Percentiles rank a stretch among this genome's conserved stretches.
Evolutionary conservation across 768 basidiomycete species (phyloP).

Genomic region (Naganishia kalamii): DNA sequence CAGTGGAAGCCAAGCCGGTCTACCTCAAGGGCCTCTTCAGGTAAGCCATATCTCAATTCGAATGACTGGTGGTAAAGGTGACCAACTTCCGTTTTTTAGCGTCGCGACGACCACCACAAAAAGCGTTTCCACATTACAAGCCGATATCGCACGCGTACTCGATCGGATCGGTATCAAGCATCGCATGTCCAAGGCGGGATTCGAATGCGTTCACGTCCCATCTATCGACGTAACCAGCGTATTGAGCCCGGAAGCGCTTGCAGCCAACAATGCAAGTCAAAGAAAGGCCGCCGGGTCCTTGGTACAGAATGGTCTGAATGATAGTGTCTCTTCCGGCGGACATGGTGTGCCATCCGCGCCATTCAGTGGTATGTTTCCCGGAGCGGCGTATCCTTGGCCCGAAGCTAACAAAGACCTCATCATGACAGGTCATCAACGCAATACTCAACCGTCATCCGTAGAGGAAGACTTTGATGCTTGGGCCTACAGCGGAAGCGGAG

Average conservation of each 20-base stretch:
- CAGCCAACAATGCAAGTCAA: neutral
- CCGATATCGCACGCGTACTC: conserved; percentile 76
- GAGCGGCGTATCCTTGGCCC: neutral
- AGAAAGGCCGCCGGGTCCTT: neutral
- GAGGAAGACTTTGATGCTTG: conserved; percentile 46
- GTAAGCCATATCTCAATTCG: conserved; percentile 48
- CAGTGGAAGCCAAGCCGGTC: conserved; percentile 80
- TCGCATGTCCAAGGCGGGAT: conserved; percentile 79
- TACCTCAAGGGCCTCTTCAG: conserved; percentile 95
- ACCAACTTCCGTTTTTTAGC: conserved; percentile 38
- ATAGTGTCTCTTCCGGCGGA: neutral
- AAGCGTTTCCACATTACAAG: conserved; percentile 67
- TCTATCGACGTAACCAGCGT: conserved; percentile 85
- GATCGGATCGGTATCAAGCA: conserved; percentile 95
- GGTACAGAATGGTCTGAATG: neutral
- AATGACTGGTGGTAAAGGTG: neutral
- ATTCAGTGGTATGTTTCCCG: neutral
- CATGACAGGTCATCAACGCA: neutral
- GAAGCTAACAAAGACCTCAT: neutral
- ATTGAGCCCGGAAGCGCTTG: conserved; percentile 18
- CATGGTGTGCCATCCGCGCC: neutral
- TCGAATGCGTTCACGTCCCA: conserved; percentile 91
- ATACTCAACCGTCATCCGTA: conserved; percentile 7
- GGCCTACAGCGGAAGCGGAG: conserved; percentile 40
- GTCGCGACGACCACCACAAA: conserved; percentile 95